These are phyloP conservation scores for Globisporangium paddicum DNA, from an alignment of 352 stramenopile genomes.

Conservation along the genomic window DNA sequence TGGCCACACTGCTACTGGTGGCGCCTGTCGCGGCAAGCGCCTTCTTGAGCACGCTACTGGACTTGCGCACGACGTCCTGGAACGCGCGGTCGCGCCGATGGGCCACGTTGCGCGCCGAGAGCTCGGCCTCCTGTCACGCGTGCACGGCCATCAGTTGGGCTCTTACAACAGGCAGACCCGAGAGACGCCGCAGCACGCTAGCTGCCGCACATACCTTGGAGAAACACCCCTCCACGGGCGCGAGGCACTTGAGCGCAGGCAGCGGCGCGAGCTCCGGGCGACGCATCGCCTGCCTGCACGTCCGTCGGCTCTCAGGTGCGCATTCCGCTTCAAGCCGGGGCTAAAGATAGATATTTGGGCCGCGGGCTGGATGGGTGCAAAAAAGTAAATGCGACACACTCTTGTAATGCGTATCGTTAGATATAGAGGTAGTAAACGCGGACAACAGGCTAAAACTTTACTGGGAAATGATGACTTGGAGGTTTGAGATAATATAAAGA, in stretches of 20 bases:
- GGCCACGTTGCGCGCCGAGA: slow-evolving; percentile 38
- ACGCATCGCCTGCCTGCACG: neutral
- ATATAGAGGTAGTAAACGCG: too few relatives aligned
- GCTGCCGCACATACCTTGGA: slow-evolving; percentile 19
- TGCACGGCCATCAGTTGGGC: neutral
- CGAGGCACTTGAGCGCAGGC: slow-evolving; percentile 27
- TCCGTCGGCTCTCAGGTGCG: too few relatives aligned
- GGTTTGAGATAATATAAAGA: too few relatives aligned
- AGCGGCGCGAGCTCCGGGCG: neutral
- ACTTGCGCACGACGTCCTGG: slow-evolving; percentile 27
- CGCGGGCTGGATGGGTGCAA: too few relatives aligned
- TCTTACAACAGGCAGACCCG: neutral
- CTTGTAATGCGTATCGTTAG: too few relatives aligned
- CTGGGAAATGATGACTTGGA: too few relatives aligned
- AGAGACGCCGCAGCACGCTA: neutral
- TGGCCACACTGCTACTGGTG: slow-evolving; percentile 1
- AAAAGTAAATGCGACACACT: too few relatives aligned
- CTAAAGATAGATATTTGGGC: too few relatives aligned
- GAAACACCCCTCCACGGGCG: slow-evolving; percentile 30
- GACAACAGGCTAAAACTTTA: too few relatives aligned
- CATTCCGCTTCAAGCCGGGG: neutral
- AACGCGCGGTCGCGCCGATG: slow-evolving; percentile 32
- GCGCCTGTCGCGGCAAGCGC: slow-evolving; percentile 11
- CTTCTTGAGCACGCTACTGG: slow-evolving; percentile 37
- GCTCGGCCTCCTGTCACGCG: slow-evolving; percentile 29